These are phyloP conservation scores for Elongisporangium anandrum DNA, from an alignment of 352 stramenopile genomes.

Conservation along the genomic window DNA sequence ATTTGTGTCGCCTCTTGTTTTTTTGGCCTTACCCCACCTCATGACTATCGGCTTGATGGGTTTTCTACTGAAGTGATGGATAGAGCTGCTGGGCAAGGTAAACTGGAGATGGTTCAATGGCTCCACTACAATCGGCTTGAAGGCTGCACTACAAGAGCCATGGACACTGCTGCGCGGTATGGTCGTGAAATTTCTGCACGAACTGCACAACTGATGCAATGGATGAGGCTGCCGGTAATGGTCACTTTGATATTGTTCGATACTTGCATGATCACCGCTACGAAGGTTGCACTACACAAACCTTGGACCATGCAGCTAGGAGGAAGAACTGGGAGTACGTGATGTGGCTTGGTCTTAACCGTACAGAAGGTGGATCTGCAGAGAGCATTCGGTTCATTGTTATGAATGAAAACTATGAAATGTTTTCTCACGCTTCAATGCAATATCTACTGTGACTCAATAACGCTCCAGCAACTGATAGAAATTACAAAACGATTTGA, in stretches of 20 bases:
- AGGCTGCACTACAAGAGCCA: slow-evolving; percentile 23
- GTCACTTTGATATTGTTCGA: slow-evolving; percentile 17
- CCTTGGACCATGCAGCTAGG: slow-evolving; percentile 19
- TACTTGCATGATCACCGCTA: slow-evolving; percentile 26
- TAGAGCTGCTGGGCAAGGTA: slow-evolving; percentile 17
- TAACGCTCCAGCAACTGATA: no score
- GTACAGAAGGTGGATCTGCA: no score
- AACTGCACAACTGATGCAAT: slow-evolving; percentile 32
- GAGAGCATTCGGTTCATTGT: no score
- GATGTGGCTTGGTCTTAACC: no score
- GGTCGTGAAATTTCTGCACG: slow-evolving; percentile 26
- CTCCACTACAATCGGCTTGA: slow-evolving; percentile 21
- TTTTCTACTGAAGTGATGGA: slow-evolving; percentile 19
- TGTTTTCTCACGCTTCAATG: no score
- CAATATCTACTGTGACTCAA: no score
- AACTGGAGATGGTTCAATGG: slow-evolving; percentile 27
- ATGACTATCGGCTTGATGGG: not conserved
- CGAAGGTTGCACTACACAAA: slow-evolving; percentile 22
- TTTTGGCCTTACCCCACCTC: not conserved
- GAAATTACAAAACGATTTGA: no score
- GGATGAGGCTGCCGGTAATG: slow-evolving; percentile 25
- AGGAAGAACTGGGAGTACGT: no score
- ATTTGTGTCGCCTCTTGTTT: no score
- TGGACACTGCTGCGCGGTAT: slow-evolving; percentile 26
- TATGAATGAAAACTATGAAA: no score